These are phyloP conservation scores for Aspergillus fumigatus DNA, from an alignment of 2,329 filamentous ascomycete species.

Conservation along the genomic window DNA sequence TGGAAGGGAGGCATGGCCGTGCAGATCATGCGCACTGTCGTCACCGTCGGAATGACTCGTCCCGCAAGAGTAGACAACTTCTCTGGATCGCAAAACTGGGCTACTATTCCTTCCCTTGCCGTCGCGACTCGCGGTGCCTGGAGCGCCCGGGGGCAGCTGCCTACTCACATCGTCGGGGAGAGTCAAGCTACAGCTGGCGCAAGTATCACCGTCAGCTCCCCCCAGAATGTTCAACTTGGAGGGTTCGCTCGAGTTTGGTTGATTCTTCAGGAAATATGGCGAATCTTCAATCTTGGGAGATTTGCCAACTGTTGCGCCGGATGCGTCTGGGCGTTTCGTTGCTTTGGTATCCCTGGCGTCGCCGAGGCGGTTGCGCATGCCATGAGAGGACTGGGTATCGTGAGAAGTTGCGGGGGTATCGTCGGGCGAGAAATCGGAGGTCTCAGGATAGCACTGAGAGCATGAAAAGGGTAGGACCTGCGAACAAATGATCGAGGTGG, in stretches of 20 bases:
- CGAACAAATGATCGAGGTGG: conserved; percentile 58
- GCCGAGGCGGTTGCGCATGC: conserved; percentile 12
- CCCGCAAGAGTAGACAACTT: conserved; percentile 50
- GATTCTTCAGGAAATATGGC: conserved; percentile 46
- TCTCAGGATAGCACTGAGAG: conserved; percentile 46
- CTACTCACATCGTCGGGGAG: conserved; percentile 52
- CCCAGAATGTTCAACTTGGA: conserved; percentile 43
- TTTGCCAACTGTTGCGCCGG: conserved; percentile 13
- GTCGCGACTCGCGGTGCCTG: conserved; percentile 47
- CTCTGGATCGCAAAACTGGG: conserved; percentile 52
- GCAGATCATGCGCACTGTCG: conserved; percentile 31
- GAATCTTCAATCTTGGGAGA: conserved; percentile 44
- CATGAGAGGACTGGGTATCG: conserved; percentile 24
- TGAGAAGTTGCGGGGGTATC: conserved; percentile 35
- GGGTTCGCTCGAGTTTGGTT: conserved; percentile 37
- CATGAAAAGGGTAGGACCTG: conserved; percentile 54
- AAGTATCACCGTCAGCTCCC: conserved; percentile 48
- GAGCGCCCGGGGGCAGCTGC: conserved; percentile 50
- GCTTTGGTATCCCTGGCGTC: conserved; percentile 14
- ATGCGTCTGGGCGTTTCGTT: conserved; percentile 10
- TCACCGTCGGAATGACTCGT: conserved; percentile 34
- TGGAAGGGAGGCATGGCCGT: conserved; percentile 34
- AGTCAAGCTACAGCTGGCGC: conserved; percentile 55
- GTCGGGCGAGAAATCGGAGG: conserved; percentile 37
- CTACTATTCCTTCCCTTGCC: conserved; percentile 48